Base-by-base conservation (phyloP, 257 asterid species). In the Echium plantagineum region DNA sequence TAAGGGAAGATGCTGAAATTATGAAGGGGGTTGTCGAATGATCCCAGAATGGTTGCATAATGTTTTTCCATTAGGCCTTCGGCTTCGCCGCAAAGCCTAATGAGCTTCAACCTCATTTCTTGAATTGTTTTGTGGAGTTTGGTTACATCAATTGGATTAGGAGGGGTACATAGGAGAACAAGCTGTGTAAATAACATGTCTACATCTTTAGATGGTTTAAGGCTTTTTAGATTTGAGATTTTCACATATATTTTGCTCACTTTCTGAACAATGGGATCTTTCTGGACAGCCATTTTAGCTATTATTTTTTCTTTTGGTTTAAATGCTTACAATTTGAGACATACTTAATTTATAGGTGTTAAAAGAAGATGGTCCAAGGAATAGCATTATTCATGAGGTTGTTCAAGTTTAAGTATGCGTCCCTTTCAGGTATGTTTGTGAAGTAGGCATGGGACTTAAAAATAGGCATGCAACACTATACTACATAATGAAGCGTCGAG, bases 1-100 rank as follows among this genome's bases (percentile, higher is more conserved):
- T 35, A 35, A 35, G 47, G 47, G 15, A 35, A 35, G 13, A 35
- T 35, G 3, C 15, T 35, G 12, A 35, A 35, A 2, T 35, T 8
- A 35, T 35, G 10, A 10, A 35, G 47, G 3, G 47, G 47, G 31
- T 32, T 35, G 28, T 7, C 10, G 53, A 58, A 55, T 21, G 81
- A 15, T 20, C 63, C 77, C 15, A 85, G 80, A 60, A 78, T 38
- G 0, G 77, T 49, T 9, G 90, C 71, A 75, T 61, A 78, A 73
- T 82, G 94, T 6, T 63, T 62, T 64, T 85, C 94, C 15, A 85
- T 69, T 13, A 81, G 78, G 31, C 83, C 81, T 68, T 85, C 94
- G 3, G 94, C 90, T 9, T 60, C 72, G 53, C 81, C 90, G 66
- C 85, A 80, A 20, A 82, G 72, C 21, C 20, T 35, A 35, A 35